phyloP scores from a whole-genome alignment of 257 asterid species.

The Solanum pinnatisectum region DNA sequence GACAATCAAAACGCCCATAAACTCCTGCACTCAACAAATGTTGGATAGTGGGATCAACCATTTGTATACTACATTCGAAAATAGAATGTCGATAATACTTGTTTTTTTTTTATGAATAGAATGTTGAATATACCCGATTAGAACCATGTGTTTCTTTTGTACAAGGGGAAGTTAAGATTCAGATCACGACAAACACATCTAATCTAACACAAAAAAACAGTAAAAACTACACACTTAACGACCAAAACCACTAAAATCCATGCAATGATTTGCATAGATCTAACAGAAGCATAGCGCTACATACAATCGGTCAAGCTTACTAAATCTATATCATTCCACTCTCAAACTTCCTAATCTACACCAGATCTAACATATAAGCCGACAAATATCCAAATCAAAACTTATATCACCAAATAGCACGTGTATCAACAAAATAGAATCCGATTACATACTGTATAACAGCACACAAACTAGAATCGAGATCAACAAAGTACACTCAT shows the following conservation, averaged over 20 bases:
- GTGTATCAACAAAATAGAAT: not conserved
- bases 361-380: conserved; percentile 1
- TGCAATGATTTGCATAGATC: not conserved
- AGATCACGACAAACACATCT: not conserved
- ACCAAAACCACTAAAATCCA: not conserved
- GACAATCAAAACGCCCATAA: not conserved
- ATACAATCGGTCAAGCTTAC: not conserved
- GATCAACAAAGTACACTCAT: not conserved
- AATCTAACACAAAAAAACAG: not conserved
- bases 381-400: not conserved
- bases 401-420: not conserved
- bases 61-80: not conserved
- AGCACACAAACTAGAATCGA: not conserved
- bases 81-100: not conserved
- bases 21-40: not conserved
- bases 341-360: not conserved
- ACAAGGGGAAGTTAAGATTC: not conserved
- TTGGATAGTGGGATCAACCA: not conserved
- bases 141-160: not conserved
- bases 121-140: not conserved
- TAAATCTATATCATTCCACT: not conserved
- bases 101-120: not conserved
- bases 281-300: not conserved
- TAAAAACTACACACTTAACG: not conserved
- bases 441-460: not conserved